Base-by-base conservation (phyloP, 495 filamentous ascomycete genomes). In the Cladorrhinum samala region DNA sequence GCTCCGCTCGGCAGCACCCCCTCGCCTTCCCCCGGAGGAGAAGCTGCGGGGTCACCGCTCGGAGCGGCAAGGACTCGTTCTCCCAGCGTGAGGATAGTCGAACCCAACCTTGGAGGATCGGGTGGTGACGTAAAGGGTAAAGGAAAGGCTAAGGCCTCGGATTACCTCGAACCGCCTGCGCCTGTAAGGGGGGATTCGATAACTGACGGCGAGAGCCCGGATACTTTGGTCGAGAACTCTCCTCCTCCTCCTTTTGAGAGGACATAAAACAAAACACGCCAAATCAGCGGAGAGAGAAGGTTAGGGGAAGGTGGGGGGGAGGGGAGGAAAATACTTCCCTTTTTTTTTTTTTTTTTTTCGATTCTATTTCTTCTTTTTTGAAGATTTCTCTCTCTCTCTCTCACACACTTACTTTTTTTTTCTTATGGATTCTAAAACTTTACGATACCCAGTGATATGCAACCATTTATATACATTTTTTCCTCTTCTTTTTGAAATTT, bases 171-270 rank as follows among this genome's bases (percentile, higher is more conserved):
- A 17, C 27, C 36, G 8, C 50, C 24, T 16, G 5, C 38, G 30
- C 19, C 55, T 3, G 38, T 38, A 1, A 44, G 52, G 17, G 58
- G 56, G 21, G 27, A 33, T 33, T 6, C 27, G 5, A 41, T 45
- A 20, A 19, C 54, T 20, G 58, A 64, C 21, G 61, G 59, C 3
- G 61, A 56, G 50, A 67, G 64, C 21, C 64, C 64, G 2, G 59
- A 64, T 27, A 67, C 59, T 2, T 33, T 67, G 18, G 63, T 66
- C 1, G 57, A 47, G 38, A 48, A 33, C 11, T 33, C 11, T 5
- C 27, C 30, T 9, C 27, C 30, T 9, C 17, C 56, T 8, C 48
- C 49, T 17, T 21, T 25, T 16, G 55, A 57, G 18, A 23, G 9
- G 42, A 7, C 14, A 27, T 16, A n/a, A n/a, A n/a, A n/a, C n/a